Evolutionary conservation across 2,329 filamentous ascomycete genomes (phyloP).

Genomic region (Truncatella angustata): DNA sequence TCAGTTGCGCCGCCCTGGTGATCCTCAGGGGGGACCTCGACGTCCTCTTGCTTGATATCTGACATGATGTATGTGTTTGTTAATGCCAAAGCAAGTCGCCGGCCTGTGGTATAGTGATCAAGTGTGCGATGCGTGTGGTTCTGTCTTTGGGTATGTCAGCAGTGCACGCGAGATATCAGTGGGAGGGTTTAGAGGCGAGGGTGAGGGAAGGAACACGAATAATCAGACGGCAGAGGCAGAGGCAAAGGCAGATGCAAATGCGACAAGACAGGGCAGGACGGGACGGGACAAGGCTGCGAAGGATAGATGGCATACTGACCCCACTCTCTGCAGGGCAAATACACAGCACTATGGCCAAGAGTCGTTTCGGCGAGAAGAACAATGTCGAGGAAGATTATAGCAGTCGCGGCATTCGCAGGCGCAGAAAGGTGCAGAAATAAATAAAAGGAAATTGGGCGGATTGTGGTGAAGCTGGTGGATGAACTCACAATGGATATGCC

Average conservation of each 20-base stretch:
- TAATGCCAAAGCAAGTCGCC: neutral
- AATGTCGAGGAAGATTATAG: too few relatives aligned
- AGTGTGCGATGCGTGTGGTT: too few relatives aligned
- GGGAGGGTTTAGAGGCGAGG: neutral
- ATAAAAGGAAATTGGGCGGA: neutral
- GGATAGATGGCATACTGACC: neutral
- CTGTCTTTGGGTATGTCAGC: too few relatives aligned
- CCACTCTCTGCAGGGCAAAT: too few relatives aligned
- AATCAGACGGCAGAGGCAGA: too few relatives aligned
- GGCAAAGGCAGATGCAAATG: too few relatives aligned
- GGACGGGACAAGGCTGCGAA: neutral
- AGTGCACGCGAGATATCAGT: too few relatives aligned
- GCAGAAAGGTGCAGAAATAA: neutral
- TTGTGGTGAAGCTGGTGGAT: neutral
- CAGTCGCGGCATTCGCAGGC: neutral
- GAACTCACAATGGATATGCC: neutral
- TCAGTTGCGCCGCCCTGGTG: slow-evolving; percentile 33
- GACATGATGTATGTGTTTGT: slow-evolving; percentile 19
- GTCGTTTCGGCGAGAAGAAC: too few relatives aligned
- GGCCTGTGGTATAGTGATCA: neutral
- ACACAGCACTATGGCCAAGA: too few relatives aligned
- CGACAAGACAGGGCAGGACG: too few relatives aligned
- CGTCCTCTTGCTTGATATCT: slow-evolving; percentile 27
- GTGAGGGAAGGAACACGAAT: neutral
- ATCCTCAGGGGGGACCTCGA: slow-evolving; percentile 27